phyloP scores from a whole-genome alignment of 768 basidiomycete genomes.

The Lyophyllum decastes region DNA sequence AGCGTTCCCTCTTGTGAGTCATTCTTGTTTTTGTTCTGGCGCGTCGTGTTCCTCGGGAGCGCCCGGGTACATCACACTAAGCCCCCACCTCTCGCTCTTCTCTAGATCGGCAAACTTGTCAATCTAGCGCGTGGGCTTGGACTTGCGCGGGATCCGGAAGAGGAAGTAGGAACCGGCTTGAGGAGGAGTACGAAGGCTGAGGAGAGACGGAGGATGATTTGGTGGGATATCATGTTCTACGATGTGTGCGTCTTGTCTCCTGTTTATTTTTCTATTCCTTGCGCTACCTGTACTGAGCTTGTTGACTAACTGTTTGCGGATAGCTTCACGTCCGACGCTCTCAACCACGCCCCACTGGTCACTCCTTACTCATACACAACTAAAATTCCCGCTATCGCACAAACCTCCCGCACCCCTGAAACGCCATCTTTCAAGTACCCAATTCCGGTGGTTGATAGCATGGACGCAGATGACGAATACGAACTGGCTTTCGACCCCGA shows the following conservation, averaged over 20 bases:
- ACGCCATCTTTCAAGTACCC: not conserved
- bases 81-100: not conserved
- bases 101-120: conserved; percentile 69
- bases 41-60: not conserved
- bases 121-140: conserved; percentile 67
- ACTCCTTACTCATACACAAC: conserved; percentile 55
- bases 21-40: not conserved
- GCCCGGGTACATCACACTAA: not conserved
- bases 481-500: not conserved
- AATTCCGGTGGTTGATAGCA: not conserved
- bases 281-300: not conserved
- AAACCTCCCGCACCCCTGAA: not conserved
- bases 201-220: conserved; percentile 40
- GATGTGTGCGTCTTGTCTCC: conserved; percentile 60
- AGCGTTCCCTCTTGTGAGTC: conserved; percentile 46
- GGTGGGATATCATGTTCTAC: conserved; percentile 82
- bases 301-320: not conserved
- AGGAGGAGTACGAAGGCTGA: conserved; percentile 7
- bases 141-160: conserved; percentile 59
- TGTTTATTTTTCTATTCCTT: conserved; percentile 7
- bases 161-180: conserved; percentile 26
- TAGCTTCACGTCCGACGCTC: conserved; percentile 71
- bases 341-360: conserved; percentile 65
- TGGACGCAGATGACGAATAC: not conserved
- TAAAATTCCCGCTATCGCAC: conserved; percentile 53